phyloP scores from a whole-genome alignment of 2,329 filamentous ascomycete species.

The Neofusicoccum umdonicola region DNA sequence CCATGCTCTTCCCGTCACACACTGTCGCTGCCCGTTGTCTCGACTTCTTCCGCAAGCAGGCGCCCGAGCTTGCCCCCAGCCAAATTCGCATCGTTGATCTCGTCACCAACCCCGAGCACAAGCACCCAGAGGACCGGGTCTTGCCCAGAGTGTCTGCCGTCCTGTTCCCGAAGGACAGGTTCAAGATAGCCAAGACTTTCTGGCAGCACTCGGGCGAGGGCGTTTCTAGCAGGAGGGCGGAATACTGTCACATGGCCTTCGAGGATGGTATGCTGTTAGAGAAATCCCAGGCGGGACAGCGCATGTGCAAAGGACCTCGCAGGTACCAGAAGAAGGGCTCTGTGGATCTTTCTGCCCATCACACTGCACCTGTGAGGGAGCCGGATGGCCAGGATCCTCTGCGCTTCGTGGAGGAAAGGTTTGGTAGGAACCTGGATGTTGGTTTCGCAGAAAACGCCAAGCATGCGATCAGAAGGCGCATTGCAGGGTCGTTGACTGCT shows the following conservation, averaged over 20 bases:
- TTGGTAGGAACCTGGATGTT: conserved; percentile 83
- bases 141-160: conserved; percentile 54
- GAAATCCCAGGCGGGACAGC: conserved; percentile 37
- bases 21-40: conserved; percentile 69
- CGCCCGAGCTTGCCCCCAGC: conserved; percentile 50
- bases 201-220: conserved; percentile 98
- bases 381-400: conserved; percentile 63
- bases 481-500: conserved; percentile 78
- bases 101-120: conserved; percentile 57
- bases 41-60: conserved; percentile 66
- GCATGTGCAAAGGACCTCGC: conserved; percentile 66
- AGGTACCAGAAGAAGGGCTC: conserved; percentile 70
- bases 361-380: conserved; percentile 16
- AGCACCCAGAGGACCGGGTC: conserved; percentile 45
- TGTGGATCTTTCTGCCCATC: conserved; percentile 37
- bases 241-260: conserved; percentile 79
- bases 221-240: conserved; percentile 83
- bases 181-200: conserved; percentile 79
- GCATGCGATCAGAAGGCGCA: conserved; percentile 79
- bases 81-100: conserved; percentile 61
- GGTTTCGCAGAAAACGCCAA: conserved; percentile 78
- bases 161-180: conserved; percentile 66
- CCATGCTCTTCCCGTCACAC: conserved; percentile 79
- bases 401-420: conserved; percentile 88
- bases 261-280: conserved; percentile 65